Conservation (phyloP, 2,329 filamentous ascomycete species). For the Colletotrichum scovillei region DNA sequence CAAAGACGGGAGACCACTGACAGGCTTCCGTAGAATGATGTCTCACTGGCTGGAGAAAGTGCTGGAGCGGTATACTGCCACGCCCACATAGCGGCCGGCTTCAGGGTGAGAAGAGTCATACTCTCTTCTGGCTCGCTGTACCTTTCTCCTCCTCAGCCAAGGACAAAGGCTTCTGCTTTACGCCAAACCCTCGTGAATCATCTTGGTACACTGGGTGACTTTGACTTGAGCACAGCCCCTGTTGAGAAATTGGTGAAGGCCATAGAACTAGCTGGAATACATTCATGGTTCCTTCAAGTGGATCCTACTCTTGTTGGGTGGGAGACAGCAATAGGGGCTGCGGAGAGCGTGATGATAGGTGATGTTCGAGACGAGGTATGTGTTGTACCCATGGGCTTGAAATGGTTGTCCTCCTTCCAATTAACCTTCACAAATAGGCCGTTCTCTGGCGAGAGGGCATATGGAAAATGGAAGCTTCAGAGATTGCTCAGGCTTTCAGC, state of each 20-base stretch:
- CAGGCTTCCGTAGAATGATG: conserved; percentile 39
- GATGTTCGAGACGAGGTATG: conserved; percentile 55
- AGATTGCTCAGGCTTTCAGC: conserved; percentile 49
- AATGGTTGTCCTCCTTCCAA: not conserved
- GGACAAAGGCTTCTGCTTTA: not conserved
- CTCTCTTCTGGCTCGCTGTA: conserved; percentile 55
- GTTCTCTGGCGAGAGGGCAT: conserved; percentile 57
- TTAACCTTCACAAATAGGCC: conserved; percentile 43
- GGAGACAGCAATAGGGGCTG: conserved; percentile 45
- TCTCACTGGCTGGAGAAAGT: conserved; percentile 58
- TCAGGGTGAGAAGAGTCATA: conserved; percentile 47
- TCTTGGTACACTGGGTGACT: not conserved
- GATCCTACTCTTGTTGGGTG: conserved; percentile 50
- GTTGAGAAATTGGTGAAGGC: conserved; percentile 46
- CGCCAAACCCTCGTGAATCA: not conserved
- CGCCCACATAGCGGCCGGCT: conserved; percentile 50
- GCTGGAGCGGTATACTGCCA: conserved; percentile 58
- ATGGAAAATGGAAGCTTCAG: conserved; percentile 45
- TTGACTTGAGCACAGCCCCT: conserved; percentile 41
- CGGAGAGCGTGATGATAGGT: conserved; percentile 52
- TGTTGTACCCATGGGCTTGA: not conserved
- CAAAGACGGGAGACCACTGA: not conserved
- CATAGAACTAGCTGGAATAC: conserved; percentile 48
- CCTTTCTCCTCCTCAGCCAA: conserved; percentile 54
- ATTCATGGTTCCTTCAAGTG: conserved; percentile 55